These are phyloP conservation scores for Trypanosoma scelopori DNA, from an alignment of 208 protist species.

Conservation along the genomic window DNA sequence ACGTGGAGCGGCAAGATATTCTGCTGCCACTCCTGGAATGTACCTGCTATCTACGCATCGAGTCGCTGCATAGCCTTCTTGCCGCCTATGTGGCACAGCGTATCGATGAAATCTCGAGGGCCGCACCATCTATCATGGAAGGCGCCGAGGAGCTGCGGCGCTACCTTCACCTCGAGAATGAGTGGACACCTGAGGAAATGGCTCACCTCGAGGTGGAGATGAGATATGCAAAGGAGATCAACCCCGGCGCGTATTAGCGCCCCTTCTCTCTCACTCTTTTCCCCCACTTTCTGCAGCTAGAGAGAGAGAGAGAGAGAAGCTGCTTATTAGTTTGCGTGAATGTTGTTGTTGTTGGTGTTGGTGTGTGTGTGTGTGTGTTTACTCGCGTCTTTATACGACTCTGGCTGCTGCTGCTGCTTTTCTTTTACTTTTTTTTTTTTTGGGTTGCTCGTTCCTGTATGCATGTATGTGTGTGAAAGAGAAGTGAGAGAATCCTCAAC, in stretches of 20 bases:
- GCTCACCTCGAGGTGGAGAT: slow-evolving; percentile 62
- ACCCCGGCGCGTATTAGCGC: slow-evolving; percentile 55
- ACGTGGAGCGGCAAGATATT: slow-evolving; percentile 38
- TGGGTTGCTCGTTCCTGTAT: too few species aligned
- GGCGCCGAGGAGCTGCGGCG: slow-evolving; percentile 54
- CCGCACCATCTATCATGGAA: slow-evolving; percentile 65
- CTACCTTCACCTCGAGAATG: slow-evolving; percentile 69
- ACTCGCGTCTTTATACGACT: too few species aligned
- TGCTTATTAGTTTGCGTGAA: too few species aligned
- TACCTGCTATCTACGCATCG: slow-evolving; percentile 46
- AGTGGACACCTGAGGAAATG: slow-evolving; percentile 76
- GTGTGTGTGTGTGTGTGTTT: too few species aligned
- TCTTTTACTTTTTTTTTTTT: too few species aligned
- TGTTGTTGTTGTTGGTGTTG: too few species aligned
- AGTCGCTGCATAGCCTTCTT: slow-evolving; percentile 45
- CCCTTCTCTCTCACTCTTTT: not conserved
- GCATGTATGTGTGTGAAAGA: too few species aligned
- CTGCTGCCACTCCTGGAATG: slow-evolving; percentile 52
- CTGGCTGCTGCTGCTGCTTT: too few species aligned
- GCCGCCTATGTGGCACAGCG: slow-evolving; percentile 54
- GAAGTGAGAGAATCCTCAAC: too few species aligned
- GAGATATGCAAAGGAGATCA: slow-evolving; percentile 64
- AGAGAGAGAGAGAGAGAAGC: too few species aligned
- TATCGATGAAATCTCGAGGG: slow-evolving; percentile 58
- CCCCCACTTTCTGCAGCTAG: too few species aligned